Conservation (phyloP, 176 grass and related monocot genomes). For the Avena eriantha region DNA sequence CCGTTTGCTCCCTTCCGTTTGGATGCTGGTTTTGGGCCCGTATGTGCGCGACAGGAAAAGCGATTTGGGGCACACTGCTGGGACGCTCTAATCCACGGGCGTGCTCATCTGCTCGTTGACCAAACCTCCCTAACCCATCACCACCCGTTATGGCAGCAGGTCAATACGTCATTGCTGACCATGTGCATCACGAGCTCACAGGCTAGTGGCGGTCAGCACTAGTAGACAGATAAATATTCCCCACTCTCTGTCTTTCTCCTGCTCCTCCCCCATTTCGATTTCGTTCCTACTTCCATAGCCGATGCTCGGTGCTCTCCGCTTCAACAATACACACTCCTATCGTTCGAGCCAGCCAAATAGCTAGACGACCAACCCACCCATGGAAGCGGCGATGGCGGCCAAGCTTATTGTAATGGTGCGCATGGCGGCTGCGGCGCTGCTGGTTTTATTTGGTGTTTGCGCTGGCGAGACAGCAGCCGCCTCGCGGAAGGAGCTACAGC, state of each 20-base stretch:
- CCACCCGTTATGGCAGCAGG: not conserved
- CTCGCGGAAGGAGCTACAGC: constrained; percentile 51
- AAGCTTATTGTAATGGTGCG: constrained; percentile 9
- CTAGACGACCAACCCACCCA: not conserved
- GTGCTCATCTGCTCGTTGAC: constrained; percentile 45
- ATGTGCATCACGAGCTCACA: not conserved
- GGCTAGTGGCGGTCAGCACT: not conserved
- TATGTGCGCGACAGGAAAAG: too few relatives aligned
- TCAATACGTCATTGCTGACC: constrained; percentile 24
- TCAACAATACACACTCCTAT: not conserved
- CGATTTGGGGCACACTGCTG: too few relatives aligned
- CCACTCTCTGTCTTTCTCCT: constrained; percentile 31
- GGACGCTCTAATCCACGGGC: not conserved
- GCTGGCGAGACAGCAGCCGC: constrained; percentile 6
- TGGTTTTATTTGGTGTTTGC: constrained; percentile 12
- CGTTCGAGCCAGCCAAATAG: not conserved
- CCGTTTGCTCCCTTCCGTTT: too few relatives aligned
- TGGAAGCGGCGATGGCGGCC: constrained; percentile 5
- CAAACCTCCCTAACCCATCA: constrained; percentile 16
- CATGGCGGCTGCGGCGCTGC: constrained; percentile 37
- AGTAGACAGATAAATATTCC: constrained; percentile 40
- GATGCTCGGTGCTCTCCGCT: not conserved
- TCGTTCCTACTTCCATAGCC: not conserved
- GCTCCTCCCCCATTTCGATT: constrained; percentile 33
- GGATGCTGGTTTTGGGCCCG: too few relatives aligned